Evolutionary conservation across 1,139 yeast genomes (phyloP).

Genomic region (Yamadazyma dendronema): DNA sequence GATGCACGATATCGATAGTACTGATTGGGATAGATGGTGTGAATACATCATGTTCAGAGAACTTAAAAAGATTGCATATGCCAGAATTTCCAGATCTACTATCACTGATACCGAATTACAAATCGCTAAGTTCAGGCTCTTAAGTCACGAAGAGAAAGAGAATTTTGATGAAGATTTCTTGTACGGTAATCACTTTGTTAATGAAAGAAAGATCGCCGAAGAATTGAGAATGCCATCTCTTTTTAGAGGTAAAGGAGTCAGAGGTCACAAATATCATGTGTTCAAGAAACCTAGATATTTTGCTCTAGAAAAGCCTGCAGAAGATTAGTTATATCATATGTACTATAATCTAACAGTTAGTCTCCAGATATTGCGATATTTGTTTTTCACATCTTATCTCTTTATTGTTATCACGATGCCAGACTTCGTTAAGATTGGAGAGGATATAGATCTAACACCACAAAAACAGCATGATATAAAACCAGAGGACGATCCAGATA

Average conservation of each 20-base stretch:
- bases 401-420: slow-evolving; percentile 6
- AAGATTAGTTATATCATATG: background rate
- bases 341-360: background rate
- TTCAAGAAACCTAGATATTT: slow-evolving; percentile 88
- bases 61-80: slow-evolving; percentile 86
- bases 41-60: slow-evolving; percentile 89
- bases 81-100: slow-evolving; percentile 88
- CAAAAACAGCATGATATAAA: too few species aligned
- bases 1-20: slow-evolving; percentile 89
- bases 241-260: slow-evolving; percentile 89
- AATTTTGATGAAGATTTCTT: slow-evolving; percentile 41
- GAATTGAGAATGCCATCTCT: slow-evolving; percentile 75
- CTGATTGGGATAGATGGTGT: slow-evolving; percentile 98
- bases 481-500: slow-evolving; percentile 14
- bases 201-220: slow-evolving; percentile 56
- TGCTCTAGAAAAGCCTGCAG: slow-evolving; percentile 23
- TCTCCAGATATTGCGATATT: background rate
- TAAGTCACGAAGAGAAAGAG: slow-evolving; percentile 41
- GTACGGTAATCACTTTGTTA: slow-evolving; percentile 56
- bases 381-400: background rate
- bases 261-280: slow-evolving; percentile 93
- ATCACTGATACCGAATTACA: slow-evolving; percentile 97
- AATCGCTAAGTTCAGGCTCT: slow-evolving; percentile 82
- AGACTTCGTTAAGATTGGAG: slow-evolving; percentile 6
- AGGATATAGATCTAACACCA: background rate